Conservation (phyloP, 805 yeast species). For the Saturnispora ahearnii region DNA sequence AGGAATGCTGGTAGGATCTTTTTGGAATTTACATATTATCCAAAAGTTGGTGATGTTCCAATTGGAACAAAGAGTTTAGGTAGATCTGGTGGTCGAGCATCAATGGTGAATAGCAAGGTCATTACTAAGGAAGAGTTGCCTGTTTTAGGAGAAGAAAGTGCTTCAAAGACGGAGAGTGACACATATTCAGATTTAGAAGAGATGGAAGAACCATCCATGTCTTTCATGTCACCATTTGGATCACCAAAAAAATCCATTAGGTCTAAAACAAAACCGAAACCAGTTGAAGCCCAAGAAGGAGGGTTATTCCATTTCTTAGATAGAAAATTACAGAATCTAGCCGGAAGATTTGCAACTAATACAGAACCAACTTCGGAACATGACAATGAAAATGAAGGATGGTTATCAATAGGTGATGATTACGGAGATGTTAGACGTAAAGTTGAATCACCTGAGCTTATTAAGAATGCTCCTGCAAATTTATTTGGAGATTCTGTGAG, state of each 20-base stretch:
- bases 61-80: slow-evolving; percentile 19
- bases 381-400: background rate
- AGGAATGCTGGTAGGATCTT: slow-evolving; percentile 82
- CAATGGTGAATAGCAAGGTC: background rate
- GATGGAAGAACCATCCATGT: background rate
- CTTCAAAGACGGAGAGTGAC: background rate
- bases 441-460: slow-evolving; percentile 17
- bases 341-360: slow-evolving; percentile 4
- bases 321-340: slow-evolving; percentile 4
- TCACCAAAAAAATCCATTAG: background rate
- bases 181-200: background rate
- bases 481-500: slow-evolving; percentile 26
- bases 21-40: slow-evolving; percentile 87
- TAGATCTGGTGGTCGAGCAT: slow-evolving; percentile 10
- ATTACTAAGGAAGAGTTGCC: slow-evolving; percentile 9
- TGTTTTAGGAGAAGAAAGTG: slow-evolving; percentile 2
- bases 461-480: slow-evolving; percentile 13
- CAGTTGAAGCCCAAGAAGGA: background rate
- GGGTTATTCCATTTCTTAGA: slow-evolving; percentile 6
- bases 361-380: background rate
- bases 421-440: slow-evolving; percentile 11
- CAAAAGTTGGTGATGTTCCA: slow-evolving; percentile 33
- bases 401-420: slow-evolving; percentile 6
- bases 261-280: background rate
- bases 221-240: background rate